A percentile compares a stretch with the other conserved stretches of the same genome.
Evolutionary conservation across 306 rosid species (phyloP).

Genomic region (Fragaria vesca): DNA sequence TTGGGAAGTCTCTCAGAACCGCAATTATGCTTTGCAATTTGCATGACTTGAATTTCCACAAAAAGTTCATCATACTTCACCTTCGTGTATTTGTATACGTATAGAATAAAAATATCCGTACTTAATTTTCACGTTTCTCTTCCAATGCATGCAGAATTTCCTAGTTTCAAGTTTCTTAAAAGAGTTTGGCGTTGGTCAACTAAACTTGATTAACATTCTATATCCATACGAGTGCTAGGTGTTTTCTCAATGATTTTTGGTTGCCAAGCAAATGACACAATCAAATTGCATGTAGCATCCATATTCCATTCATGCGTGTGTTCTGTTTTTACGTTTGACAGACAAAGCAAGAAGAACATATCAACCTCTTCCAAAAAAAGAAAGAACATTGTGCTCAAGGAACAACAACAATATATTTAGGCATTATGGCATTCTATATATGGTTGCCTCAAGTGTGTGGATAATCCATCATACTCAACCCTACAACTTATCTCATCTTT

Average conservation of each 20-base stretch:
- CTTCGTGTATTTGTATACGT: neutral
- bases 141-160: neutral
- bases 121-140: neutral
- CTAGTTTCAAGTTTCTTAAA: neutral
- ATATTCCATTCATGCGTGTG: neutral
- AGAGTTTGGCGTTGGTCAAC: neutral
- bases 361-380: neutral
- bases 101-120: neutral
- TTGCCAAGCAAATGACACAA: conserved; percentile 16
- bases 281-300: conserved; percentile 7
- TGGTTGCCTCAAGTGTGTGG: conserved; percentile 16
- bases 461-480: conserved; percentile 21
- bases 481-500: conserved; percentile 23
- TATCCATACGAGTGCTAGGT: neutral
- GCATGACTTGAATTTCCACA: neutral
- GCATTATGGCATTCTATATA: conserved; percentile 13
- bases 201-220: neutral
- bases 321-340: neutral
- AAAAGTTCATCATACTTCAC: neutral
- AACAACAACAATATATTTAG: conserved; percentile 12
- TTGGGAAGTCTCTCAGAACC: neutral
- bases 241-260: conserved; percentile 17
- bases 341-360: neutral
- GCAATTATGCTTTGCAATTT: neutral
- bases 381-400: neutral